Conservation (phyloP, 305 asterid species). For the Galium porrigens region DNA sequence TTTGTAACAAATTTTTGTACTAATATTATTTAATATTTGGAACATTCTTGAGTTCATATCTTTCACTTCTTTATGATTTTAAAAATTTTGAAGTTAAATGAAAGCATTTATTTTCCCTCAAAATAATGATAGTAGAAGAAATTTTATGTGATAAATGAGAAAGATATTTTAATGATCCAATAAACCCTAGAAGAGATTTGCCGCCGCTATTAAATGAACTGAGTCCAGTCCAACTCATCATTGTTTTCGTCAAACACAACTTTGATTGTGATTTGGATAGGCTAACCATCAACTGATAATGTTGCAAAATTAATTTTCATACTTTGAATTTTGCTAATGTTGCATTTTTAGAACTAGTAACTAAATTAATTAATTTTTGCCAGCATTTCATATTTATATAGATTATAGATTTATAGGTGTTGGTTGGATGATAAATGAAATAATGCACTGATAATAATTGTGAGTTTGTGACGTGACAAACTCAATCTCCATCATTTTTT, state of each 20-base stretch:
- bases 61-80: no score
- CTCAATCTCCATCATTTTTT: background rate
- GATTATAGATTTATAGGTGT: background rate
- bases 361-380: background rate
- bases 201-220: background rate
- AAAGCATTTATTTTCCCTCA: no score
- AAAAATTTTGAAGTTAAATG: no score
- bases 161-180: background rate
- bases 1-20: no score
- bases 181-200: background rate
- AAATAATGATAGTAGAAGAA: no score
- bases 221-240: background rate
- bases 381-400: background rate
- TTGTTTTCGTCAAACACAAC: background rate
- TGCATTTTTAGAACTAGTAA: background rate
- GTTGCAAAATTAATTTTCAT: background rate
- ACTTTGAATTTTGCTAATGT: background rate
- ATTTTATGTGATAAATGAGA: no score
- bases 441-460: background rate
- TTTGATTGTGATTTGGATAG: background rate
- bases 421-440: background rate
- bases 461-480: conserved; percentile 3
- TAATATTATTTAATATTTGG: no score
- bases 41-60: no score
- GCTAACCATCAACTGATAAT: background rate